These are phyloP conservation scores for Albifimbria verrucaria DNA, from an alignment of 2,329 filamentous ascomycete species.

Conservation along the genomic window DNA sequence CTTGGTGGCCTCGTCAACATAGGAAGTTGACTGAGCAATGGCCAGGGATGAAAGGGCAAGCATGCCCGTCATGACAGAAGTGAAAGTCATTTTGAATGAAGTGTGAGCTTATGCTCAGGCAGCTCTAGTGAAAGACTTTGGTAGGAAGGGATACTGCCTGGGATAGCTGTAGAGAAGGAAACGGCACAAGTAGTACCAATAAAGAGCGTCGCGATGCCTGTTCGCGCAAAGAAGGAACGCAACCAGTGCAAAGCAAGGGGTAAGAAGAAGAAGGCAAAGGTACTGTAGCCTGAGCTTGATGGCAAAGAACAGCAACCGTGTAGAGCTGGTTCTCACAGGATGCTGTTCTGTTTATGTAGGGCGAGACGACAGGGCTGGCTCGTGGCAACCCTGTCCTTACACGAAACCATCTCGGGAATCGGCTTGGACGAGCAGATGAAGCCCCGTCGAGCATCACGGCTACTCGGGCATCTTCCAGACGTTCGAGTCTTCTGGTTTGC, in stretches of 20 bases:
- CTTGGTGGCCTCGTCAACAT: conserved; percentile 44
- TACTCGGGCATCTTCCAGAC: not conserved
- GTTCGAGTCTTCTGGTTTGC: not conserved
- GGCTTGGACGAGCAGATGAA: not conserved
- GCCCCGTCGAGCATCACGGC: not conserved
- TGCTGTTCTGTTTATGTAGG: not conserved
- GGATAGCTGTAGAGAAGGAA: not conserved
- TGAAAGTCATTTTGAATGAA: not conserved
- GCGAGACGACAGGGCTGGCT: not conserved
- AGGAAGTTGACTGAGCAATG: conserved; percentile 14
- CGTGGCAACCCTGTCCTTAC: not conserved
- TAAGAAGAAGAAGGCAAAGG: not conserved
- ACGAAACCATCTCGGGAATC: not conserved
- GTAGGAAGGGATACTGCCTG: too few relatives aligned
- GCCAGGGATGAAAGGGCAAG: not conserved
- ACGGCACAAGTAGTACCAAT: not conserved
- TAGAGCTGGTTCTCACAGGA: not conserved
- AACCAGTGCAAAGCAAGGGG: not conserved
- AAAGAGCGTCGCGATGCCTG: conserved; percentile 1
- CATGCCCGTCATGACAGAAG: not conserved
- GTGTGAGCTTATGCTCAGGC: not conserved
- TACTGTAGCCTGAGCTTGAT: not conserved
- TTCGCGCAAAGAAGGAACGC: not conserved
- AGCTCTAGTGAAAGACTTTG: not conserved
- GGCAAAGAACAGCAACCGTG: not conserved